Evolutionary conservation across 1,284 basidiomycete genomes (phyloP), one percentile per base, ranked within the genome.

Genomic region (Anthracocystis panici-leucophaei): DNA sequence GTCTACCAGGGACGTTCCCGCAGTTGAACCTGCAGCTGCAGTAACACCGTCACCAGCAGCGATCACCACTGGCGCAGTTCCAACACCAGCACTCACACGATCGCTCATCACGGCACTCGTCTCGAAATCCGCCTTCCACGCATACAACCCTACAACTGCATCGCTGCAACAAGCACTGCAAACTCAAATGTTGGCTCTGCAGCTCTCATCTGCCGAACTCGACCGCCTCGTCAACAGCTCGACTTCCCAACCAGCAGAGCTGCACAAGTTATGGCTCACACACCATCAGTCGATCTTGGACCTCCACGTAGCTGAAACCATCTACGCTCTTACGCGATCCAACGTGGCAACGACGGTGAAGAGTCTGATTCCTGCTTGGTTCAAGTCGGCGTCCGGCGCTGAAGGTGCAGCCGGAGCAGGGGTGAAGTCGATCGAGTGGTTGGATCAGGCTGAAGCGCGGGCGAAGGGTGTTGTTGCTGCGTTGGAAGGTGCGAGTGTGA

Each of bases 241-340:
- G 12, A 14, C 50, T 14, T 18, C 56, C 14, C 41, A 23, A 10
- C 29, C 25, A 10, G 60, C 56, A 0, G 31, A 48, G 18, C 55
- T 84, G 27, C 80, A 84, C 35, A 40, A 20, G 21, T 40, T 77
- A 3, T 82, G 80, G 82, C 41, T 79, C 11, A 23, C 35, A 16
- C 76, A 81, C 38, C 65, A 75, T 50, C 66, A 78, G n/a, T 71
- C 67, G 5, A 59, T 82, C 45, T 38, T 78, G 4, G 55, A 65
- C 29, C 57, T 82, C 40, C 80, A 84, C 45, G 49, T 82, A 1
- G 82, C 80, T 25, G 81, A 84, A 46, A 84, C 82, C 1, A 57
- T 81, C 20, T 80, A 65, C 33, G 82, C 75, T 5, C 64, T 84
- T n/a, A 50, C 57, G 4, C 45, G 42, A 38, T 38, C 35, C 12